Evolutionary conservation across 148 eudicot genomes (phyloP).

Genomic region (Mesembryanthemum crystallinum): DNA sequence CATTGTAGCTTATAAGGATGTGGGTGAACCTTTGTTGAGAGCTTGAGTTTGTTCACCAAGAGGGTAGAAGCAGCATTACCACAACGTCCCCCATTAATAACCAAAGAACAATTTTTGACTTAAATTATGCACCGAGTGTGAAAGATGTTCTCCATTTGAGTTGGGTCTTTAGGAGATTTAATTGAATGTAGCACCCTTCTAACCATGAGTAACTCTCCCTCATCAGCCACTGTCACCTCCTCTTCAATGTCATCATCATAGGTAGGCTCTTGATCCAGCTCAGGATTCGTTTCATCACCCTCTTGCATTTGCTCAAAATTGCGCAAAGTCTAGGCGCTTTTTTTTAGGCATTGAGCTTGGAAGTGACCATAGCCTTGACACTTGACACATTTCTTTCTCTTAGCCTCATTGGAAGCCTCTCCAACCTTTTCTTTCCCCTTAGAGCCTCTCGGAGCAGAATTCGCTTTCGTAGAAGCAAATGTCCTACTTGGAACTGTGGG

Average conservation of each 20-base stretch:
- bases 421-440: not conserved
- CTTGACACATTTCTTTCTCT: not conserved
- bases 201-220: not conserved
- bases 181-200: not conserved
- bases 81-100: not conserved
- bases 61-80: not conserved
- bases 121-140: not conserved
- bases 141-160: not conserved
- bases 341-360: conserved; percentile 1
- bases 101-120: not conserved
- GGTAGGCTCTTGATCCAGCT: not conserved
- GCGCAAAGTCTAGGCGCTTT: not conserved
- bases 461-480: not conserved
- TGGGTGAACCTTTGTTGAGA: not conserved
- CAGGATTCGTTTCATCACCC: not conserved
- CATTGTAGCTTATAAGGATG: conserved; percentile 1
- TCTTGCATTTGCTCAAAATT: not conserved
- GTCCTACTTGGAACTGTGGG: not conserved
- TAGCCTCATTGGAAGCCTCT: not conserved
- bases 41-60: not conserved
- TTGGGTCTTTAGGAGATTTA: not conserved
- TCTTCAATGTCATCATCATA: not conserved
- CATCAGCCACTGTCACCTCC: not conserved
- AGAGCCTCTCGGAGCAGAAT: not conserved
- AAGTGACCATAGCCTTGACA: conserved; percentile 8